phyloP scores from a whole-genome alignment of 2,329 filamentous ascomycete genomes.

The Diaporthe citriasiana region DNA sequence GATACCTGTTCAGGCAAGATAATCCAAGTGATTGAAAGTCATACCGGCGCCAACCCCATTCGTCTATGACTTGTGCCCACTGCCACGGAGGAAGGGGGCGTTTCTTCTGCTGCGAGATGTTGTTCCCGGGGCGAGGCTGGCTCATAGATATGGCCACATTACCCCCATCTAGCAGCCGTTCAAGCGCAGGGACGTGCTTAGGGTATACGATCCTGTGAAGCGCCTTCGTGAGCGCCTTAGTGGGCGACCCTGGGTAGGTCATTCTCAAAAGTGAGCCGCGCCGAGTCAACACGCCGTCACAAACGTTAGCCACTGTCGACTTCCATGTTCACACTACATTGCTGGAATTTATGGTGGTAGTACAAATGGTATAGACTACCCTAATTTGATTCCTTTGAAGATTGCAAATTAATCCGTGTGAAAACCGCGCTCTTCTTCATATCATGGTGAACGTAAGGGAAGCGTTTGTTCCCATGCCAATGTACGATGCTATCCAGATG shows the following conservation, averaged over 20 bases:
- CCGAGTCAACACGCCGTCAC: no score
- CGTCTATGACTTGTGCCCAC: background rate
- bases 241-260: background rate
- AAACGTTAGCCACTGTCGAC: background rate
- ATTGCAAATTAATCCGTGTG: background rate
- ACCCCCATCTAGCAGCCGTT: background rate
- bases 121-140: background rate
- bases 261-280: no score
- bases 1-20: conserved; percentile 33
- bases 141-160: background rate
- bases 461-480: background rate
- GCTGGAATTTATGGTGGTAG: no score
- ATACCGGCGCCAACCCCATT: no score
- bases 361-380: background rate
- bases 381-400: background rate
- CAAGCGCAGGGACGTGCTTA: background rate
- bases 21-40: conserved; percentile 28
- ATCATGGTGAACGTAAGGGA: background rate
- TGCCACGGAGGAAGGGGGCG: background rate
- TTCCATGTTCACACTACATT: background rate
- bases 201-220: background rate
- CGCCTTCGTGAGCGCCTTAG: background rate
- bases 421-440: background rate
- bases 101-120: background rate
- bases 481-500: conserved; percentile 2